Percentiles rank a stretch among this genome's conserved stretches.
phyloP scores from a whole-genome alignment of 306 rosid species.

The Ammopiptanthus mongolicus region DNA sequence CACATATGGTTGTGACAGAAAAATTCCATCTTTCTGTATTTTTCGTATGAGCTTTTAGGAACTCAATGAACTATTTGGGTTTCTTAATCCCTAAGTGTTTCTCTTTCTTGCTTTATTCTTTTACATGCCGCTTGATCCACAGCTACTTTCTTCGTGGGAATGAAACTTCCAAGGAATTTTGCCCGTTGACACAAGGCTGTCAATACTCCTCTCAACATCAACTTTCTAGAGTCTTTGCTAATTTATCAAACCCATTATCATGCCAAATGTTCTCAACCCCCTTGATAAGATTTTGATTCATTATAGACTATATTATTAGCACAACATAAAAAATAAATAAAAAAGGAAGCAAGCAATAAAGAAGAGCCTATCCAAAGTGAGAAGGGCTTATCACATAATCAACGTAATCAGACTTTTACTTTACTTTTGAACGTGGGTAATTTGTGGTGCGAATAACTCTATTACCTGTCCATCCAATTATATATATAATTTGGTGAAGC shows the following conservation, averaged over 20 bases:
- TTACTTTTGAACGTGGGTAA: conserved; percentile 20
- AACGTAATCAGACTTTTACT: conserved; percentile 29
- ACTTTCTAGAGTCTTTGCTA: conserved; percentile 47
- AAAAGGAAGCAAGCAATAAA: conserved; percentile 23
- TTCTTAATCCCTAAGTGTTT: conserved; percentile 44
- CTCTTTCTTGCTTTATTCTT: conserved; percentile 58
- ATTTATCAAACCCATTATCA: conserved; percentile 75
- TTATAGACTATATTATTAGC: conserved; percentile 24
- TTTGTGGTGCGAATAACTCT: conserved; percentile 24
- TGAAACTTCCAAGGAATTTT: conserved; percentile 42
- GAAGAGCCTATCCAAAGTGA: conserved; percentile 24
- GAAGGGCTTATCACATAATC: conserved; percentile 33
- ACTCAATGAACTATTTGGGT: conserved; percentile 37
- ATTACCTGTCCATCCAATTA: neutral
- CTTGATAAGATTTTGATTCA: conserved; percentile 37
- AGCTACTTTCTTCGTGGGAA: conserved; percentile 76
- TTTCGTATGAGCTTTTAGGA: conserved; percentile 20
- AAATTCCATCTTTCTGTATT: conserved; percentile 39
- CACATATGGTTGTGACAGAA: conserved; percentile 32
- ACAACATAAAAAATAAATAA: neutral
- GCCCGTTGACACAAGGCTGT: conserved; percentile 49
- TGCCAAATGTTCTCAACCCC: conserved; percentile 33
- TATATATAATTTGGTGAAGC: neutral
- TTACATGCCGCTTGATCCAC: conserved; percentile 35
- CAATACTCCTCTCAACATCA: conserved; percentile 65